These are phyloP conservation scores for Pichia sp. DNA, from an alignment of 1,139 yeast genomes.

Conservation along the genomic window DNA sequence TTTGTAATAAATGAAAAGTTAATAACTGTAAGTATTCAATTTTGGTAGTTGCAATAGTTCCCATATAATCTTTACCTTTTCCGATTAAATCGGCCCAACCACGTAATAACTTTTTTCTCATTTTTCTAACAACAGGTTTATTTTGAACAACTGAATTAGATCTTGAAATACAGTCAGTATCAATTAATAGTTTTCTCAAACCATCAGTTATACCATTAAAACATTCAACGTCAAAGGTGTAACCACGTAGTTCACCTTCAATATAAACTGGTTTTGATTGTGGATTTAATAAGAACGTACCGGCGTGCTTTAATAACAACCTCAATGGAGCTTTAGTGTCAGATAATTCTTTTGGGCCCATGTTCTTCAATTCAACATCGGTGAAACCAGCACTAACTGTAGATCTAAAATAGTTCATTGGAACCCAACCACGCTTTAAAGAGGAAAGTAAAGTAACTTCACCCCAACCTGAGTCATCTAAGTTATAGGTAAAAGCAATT, in stretches of 20 bases:
- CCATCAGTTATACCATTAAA: conserved; percentile 74
- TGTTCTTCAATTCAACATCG: conserved; percentile 28
- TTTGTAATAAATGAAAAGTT: conserved; percentile 67
- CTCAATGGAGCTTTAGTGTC: conserved; percentile 45
- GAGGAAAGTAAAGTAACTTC: conserved; percentile 76
- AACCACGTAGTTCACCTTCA: conserved; percentile 36
- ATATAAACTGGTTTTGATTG: conserved; percentile 40
- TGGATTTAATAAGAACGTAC: conserved; percentile 69
- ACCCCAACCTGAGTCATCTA: conserved; percentile 96
- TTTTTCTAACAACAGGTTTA: conserved; percentile 61
- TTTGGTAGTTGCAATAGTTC: conserved; percentile 59
- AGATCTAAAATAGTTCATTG: conserved; percentile 78
- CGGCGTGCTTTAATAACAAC: conserved; percentile 66
- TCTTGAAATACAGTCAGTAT: conserved; percentile 79
- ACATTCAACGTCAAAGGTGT: conserved; percentile 36
- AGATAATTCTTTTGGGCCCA: conserved; percentile 19
- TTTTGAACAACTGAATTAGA: conserved; percentile 72
- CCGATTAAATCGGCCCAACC: conserved; percentile 89
- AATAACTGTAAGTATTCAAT: conserved; percentile 67
- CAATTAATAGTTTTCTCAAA: conserved; percentile 65
- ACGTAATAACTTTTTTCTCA: conserved; percentile 74
- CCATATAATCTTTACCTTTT: conserved; percentile 77
- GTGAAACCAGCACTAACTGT: conserved; percentile 38
- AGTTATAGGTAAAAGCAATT: conserved; percentile 78
- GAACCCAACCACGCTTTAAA: conserved; percentile 90